Evolutionary conservation across 2,329 filamentous ascomycete genomes (phyloP).

Genomic region (Colletotrichum orchidophilum): DNA sequence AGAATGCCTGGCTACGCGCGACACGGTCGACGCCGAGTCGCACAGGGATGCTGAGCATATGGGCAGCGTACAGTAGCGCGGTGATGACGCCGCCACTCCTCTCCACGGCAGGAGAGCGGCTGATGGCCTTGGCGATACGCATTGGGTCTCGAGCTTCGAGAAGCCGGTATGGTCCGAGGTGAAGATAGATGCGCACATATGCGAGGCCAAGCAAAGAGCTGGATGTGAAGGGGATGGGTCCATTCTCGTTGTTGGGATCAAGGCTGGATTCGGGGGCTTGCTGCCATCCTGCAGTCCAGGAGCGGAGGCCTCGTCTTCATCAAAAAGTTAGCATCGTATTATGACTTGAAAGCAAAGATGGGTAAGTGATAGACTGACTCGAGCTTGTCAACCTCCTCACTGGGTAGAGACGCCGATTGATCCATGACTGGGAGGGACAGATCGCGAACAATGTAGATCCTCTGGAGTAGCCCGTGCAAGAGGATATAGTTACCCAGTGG

Average conservation of each 20-base stretch:
- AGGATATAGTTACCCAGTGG: conserved; percentile 49
- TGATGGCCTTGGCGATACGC: conserved; percentile 50
- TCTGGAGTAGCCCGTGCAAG: conserved; percentile 47
- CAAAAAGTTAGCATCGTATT: neutral
- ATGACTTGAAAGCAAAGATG: neutral
- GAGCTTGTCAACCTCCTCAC: conserved; percentile 48
- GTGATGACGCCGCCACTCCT: conserved; percentile 58
- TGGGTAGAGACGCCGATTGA: conserved; percentile 42
- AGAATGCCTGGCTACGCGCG: conserved; percentile 62
- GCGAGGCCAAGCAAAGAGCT: conserved; percentile 56
- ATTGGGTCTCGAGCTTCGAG: conserved; percentile 54
- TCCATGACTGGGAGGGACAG: conserved; percentile 46
- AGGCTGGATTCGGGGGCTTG: conserved; percentile 49
- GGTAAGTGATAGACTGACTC: conserved; percentile 40
- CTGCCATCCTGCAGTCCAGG: conserved; percentile 51
- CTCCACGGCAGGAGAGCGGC: conserved; percentile 50
- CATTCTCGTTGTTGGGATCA: conserved; percentile 51
- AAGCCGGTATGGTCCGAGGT: conserved; percentile 53
- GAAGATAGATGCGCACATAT: conserved; percentile 56
- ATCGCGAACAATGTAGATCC: conserved; percentile 50
- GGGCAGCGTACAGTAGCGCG: conserved; percentile 62
- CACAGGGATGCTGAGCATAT: conserved; percentile 65
- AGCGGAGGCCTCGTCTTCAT: conserved; percentile 45
- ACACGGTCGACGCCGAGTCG: conserved; percentile 63
- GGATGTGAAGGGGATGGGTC: conserved; percentile 54